phyloP scores from a whole-genome alignment of 1,284 basidiomycete genomes.

The Fomes fomentarius region DNA sequence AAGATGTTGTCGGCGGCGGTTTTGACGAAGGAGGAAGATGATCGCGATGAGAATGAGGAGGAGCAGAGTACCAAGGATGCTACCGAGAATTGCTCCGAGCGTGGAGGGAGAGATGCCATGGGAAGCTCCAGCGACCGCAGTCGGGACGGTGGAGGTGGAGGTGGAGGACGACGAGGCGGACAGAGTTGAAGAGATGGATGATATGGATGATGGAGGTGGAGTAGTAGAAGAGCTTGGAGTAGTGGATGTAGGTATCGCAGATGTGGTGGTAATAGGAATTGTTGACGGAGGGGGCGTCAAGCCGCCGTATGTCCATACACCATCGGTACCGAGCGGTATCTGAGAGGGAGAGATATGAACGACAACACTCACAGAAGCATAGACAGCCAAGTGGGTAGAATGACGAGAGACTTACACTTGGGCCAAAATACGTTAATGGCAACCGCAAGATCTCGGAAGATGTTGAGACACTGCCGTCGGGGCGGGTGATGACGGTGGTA shows the following conservation, averaged over 20 bases:
- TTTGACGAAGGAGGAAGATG: slow-evolving; percentile 52
- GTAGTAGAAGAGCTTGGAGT: not conserved
- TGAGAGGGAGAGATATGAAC: slow-evolving; percentile 33
- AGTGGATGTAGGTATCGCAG: slow-evolving; percentile 25
- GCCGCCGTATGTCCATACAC: slow-evolving; percentile 67
- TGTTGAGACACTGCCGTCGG: slow-evolving; percentile 50
- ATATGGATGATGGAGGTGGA: slow-evolving; percentile 2
- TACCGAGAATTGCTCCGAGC: slow-evolving; percentile 39
- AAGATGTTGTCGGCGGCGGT: slow-evolving; percentile 30
- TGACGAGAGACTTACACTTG: slow-evolving; percentile 56
- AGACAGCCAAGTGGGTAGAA: not conserved
- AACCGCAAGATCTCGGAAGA: slow-evolving; percentile 58
- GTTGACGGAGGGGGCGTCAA: slow-evolving; percentile 52
- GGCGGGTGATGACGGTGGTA: slow-evolving; percentile 51
- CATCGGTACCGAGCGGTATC: slow-evolving; percentile 69
- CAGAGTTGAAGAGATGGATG: slow-evolving; percentile 10
- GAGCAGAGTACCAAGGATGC: slow-evolving; percentile 40
- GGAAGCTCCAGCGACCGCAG: slow-evolving; percentile 26
- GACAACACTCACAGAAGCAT: not conserved
- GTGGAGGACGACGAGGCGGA: slow-evolving; percentile 15
- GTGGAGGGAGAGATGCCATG: slow-evolving; percentile 31
- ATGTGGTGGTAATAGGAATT: slow-evolving; percentile 30
- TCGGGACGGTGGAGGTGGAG: slow-evolving; percentile 25
- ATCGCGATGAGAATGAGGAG: slow-evolving; percentile 55
- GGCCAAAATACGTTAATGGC: slow-evolving; percentile 74